Evolutionary conservation across 352 stramenopile species (phyloP).

Genomic region (Pythium coloratum): DNA sequence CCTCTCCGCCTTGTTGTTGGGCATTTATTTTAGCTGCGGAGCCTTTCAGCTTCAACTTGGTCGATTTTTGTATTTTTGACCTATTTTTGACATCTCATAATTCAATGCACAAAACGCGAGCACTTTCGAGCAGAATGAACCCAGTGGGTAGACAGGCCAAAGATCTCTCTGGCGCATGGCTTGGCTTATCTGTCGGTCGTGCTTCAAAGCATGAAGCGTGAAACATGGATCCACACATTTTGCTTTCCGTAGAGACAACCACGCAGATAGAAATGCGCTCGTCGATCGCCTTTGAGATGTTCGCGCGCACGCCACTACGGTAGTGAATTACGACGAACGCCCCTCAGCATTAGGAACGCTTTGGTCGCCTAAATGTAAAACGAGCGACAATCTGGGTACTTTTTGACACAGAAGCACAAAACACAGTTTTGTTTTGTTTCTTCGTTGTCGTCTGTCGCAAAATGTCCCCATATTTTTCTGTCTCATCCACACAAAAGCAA

Average conservation of each 20-base stretch:
- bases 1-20: neutral
- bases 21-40: too few relatives aligned
- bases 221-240: neutral
- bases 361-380: neutral
- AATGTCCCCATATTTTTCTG: constrained; percentile 4
- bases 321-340: neutral
- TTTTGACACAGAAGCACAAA: constrained; percentile 9
- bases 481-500: too few relatives aligned
- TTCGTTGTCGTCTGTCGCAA: neutral
- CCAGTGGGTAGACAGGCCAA: constrained; percentile 14
- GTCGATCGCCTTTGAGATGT: neutral
- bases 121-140: neutral
- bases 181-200: neutral
- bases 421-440: neutral
- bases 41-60: constrained; percentile 18
- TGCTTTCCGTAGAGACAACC: neutral
- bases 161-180: neutral
- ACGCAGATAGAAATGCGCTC: too few relatives aligned
- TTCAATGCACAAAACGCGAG: neutral
- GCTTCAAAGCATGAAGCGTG: too few relatives aligned
- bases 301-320: neutral
- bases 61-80: constrained; percentile 1
- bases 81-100: constrained; percentile 24
- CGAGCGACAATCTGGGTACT: neutral
- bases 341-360: neutral